Base-by-base conservation (phyloP, 768 basidiomycete species). In the Clitopilus passeckerianus region DNA sequence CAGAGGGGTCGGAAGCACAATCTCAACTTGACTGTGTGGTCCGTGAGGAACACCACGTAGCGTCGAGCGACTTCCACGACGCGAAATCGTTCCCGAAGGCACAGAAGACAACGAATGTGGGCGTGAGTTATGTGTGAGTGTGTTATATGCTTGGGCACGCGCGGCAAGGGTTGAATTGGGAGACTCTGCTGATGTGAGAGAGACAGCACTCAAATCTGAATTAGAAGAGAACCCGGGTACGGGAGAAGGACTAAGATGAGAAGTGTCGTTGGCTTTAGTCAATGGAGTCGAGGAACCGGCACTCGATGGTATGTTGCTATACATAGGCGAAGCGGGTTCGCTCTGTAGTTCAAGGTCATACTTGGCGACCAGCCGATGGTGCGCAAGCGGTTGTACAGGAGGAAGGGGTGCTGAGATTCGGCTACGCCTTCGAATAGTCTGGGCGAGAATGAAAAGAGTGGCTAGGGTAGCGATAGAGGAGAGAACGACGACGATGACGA, bases 1-100 rank as follows among this genome's bases (percentile, higher is more conserved):
- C 16, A 92, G 78, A 1, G 89, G 90, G 0, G 81, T 70, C 0
- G 90, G 90, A 3, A 90, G 74, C 15, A 92, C 72, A 56, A 91
- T 85, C 64, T 90, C 83, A 57, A 91, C 72, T 57, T 79, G 79
- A 67, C 77, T 86, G 59, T 82, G 79, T 0, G 80, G 82, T 5
- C 77, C 75, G 66, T 91, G 89, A 20, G 89, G 88, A 1, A 79
- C 70, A 34, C 87, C 87, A 16, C 82, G 78, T 23, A 85, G 66
- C 23, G 74, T 76, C 60, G 72, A 72, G 35, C 73, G 73, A 57
- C 72, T 73, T 8, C 70, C 60, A n/a, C 46, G 50, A 23, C 65
- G 66, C 8, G 68, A 61, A n/a, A 60, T 44, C 56, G 62, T 35
- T 57, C 53, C 41, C n/a, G 61, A 61, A 60, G 64, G 35, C 56